phyloP scores from a whole-genome alignment of 352 stramenopile species.

The Phytophthora lateralis region DNA sequence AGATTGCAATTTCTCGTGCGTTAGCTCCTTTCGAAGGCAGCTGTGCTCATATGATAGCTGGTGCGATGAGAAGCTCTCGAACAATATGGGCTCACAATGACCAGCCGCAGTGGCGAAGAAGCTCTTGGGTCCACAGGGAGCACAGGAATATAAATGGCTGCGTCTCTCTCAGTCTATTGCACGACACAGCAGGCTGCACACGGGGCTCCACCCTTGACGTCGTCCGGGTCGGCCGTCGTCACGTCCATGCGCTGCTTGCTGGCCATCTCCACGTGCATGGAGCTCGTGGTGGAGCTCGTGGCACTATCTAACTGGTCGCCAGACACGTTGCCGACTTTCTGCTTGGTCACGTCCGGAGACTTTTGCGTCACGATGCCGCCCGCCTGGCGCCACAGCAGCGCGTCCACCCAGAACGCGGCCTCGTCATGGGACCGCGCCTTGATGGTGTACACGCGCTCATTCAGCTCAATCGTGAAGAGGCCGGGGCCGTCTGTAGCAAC shows the following conservation, averaged over 20 bases:
- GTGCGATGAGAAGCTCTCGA: constrained; percentile 21
- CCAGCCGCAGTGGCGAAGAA: constrained; percentile 1
- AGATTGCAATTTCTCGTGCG: constrained; percentile 39
- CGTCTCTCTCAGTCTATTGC: constrained; percentile 50
- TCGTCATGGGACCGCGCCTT: constrained; percentile 88
- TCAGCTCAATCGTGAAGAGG: constrained; percentile 90
- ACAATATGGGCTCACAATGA: constrained; percentile 14
- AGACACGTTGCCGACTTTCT: constrained; percentile 40
- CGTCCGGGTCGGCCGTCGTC: constrained; percentile 14
- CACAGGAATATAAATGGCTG: constrained; percentile 31
- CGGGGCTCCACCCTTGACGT: constrained; percentile 49
- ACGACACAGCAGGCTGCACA: constrained; percentile 75
- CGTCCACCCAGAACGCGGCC: constrained; percentile 88
- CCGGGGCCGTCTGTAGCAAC: constrained; percentile 67
- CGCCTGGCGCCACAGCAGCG: constrained; percentile 83
- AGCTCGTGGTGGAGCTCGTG: constrained; percentile 26
- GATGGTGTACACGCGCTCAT: constrained; percentile 92
- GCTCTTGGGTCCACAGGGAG: constrained; percentile 14
- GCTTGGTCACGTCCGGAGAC: constrained; percentile 56
- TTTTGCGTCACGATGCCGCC: constrained; percentile 83
- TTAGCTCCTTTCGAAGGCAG: constrained; percentile 34
- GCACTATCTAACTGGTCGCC: constrained; percentile 45
- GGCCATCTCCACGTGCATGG: constrained; percentile 31
- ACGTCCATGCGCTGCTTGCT: constrained; percentile 37
- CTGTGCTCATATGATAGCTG: constrained; percentile 42